Percentiles rank a stretch among this genome's conserved stretches.
phyloP scores from a whole-genome alignment of 805 yeast species.

The Candida michaelii region DNA sequence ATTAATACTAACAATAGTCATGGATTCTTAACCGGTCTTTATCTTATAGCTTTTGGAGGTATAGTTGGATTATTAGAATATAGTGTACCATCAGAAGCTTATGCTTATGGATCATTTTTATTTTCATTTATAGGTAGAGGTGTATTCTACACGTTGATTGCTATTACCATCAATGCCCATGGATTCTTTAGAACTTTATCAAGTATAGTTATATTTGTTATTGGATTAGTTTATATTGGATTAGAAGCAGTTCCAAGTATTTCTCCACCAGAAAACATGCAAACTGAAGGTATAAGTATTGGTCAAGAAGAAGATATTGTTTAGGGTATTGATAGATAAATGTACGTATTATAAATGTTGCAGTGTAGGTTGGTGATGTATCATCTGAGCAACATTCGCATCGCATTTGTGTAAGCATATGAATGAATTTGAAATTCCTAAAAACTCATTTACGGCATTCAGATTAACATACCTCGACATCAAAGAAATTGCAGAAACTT shows the following conservation, averaged over 20 bases:
- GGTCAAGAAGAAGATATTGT: constrained; percentile 43
- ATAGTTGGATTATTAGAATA: constrained; percentile 51
- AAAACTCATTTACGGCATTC: constrained; percentile 59
- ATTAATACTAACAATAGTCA: constrained; percentile 15
- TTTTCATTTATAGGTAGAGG: constrained; percentile 79
- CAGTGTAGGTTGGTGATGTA: not conserved
- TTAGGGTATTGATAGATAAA: constrained; percentile 12
- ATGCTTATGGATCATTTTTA: constrained; percentile 64
- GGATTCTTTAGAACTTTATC: constrained; percentile 56
- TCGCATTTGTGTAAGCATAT: constrained; percentile 6
- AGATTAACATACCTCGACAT: constrained; percentile 55
- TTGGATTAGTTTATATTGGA: constrained; percentile 59
- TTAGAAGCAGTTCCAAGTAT: constrained; percentile 74
- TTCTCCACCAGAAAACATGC: constrained; percentile 83
- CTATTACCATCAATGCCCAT: constrained; percentile 45
- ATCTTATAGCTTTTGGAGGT: constrained; percentile 53
- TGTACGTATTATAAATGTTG: not conserved
- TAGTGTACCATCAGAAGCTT: constrained; percentile 57
- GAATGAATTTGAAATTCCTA: constrained; percentile 35
- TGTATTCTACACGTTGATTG: constrained; percentile 42
- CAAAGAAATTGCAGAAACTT: constrained; percentile 44
- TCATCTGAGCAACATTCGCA: not conserved
- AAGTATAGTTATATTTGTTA: constrained; percentile 55
- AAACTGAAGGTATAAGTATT: constrained; percentile 39
- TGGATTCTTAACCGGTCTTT: constrained; percentile 56